Conservation (phyloP, 306 rosid genomes). For the Cicer judaicum region DNA sequence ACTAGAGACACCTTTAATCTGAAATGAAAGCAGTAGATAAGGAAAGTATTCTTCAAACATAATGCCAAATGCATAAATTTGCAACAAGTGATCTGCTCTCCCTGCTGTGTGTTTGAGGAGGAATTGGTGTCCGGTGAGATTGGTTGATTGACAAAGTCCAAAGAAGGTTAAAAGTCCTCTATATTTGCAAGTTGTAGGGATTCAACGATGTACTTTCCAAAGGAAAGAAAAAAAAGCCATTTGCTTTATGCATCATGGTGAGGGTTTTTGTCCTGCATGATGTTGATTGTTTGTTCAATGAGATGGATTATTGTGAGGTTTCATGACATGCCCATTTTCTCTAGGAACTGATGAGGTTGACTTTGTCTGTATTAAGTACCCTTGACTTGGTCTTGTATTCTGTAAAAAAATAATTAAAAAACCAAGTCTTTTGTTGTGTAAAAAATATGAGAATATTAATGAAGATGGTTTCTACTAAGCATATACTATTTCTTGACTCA, state of each 20-base stretch:
- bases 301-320: background rate
- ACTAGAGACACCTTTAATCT: too few relatives aligned
- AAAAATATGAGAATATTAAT: background rate
- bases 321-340: background rate
- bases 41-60: constrained; percentile 9
- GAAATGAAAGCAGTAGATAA: background rate
- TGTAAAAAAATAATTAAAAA: background rate
- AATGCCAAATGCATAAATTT: background rate
- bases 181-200: background rate
- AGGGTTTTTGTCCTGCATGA: background rate
- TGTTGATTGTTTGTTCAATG: background rate
- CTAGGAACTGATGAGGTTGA: background rate
- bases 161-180: background rate
- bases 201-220: background rate
- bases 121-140: background rate
- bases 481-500: background rate
- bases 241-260: background rate
- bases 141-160: background rate
- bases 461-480: background rate
- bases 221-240: background rate
- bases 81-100: background rate
- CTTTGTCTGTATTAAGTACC: background rate
- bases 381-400: background rate
- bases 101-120: constrained; percentile 2
- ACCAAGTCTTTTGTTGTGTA: background rate